These are phyloP conservation scores for Melaleuca alternifolia DNA, from an alignment of 345 rosid genomes.

Conservation along the genomic window DNA sequence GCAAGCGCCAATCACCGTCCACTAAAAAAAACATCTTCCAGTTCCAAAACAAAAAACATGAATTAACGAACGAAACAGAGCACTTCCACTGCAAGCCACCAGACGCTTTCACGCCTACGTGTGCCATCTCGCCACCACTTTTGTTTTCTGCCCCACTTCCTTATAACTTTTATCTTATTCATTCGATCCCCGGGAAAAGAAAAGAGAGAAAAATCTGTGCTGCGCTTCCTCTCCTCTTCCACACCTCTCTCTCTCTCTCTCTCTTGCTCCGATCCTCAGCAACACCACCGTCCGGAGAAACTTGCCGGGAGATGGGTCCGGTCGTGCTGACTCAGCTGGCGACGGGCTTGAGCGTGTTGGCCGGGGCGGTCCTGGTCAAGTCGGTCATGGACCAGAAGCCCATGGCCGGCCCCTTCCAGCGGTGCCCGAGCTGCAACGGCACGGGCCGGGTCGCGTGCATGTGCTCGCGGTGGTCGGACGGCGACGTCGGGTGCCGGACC, in stretches of 20 bases:
- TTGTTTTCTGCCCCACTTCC: neutral
- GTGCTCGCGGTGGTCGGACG: constrained; percentile 90
- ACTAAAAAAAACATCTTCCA: neutral
- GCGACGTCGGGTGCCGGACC: constrained; percentile 77
- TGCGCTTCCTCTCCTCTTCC: neutral
- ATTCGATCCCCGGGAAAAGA: neutral
- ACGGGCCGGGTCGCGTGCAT: constrained; percentile 72
- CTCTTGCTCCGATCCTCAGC: neutral
- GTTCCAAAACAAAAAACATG: constrained; percentile 13
- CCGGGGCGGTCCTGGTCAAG: constrained; percentile 78
- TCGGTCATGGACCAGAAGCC: constrained; percentile 81
- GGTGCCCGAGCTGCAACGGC: constrained; percentile 77
- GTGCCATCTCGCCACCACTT: constrained; percentile 28
- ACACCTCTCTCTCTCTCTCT: neutral
- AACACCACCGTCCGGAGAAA: neutral
- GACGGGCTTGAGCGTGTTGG: constrained; percentile 75
- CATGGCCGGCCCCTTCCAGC: constrained; percentile 68
- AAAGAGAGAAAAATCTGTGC: neutral
- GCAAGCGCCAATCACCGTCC: neutral
- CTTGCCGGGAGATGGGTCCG: constrained; percentile 39
- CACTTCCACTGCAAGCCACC: constrained; percentile 6
- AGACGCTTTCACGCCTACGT: constrained; percentile 29
- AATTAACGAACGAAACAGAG: neutral
- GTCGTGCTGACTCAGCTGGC: constrained; percentile 72
- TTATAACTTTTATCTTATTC: neutral